Percentiles rank a stretch among this genome's conserved stretches.
Evolutionary conservation across 352 stramenopile genomes (phyloP).

Genomic region (Globisporangium splendens): DNA sequence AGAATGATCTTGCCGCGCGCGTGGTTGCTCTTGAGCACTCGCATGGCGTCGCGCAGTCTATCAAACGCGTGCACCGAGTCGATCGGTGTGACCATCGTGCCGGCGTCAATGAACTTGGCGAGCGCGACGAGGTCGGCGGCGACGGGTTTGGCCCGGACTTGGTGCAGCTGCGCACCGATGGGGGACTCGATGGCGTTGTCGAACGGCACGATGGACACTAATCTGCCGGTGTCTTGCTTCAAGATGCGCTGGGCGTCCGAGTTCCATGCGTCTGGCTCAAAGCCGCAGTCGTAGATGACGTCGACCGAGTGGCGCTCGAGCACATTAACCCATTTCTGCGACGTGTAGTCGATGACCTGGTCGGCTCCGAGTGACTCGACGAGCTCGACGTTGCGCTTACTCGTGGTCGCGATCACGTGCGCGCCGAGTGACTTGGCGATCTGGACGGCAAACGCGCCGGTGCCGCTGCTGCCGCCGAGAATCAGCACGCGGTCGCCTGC

Average conservation of each 20-base stretch:
- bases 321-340: too few species aligned
- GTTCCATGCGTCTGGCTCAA: not conserved
- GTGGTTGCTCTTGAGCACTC: not conserved
- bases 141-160: not conserved
- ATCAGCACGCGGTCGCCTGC: too few species aligned
- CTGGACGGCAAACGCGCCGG: too few species aligned
- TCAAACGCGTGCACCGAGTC: conserved; percentile 4
- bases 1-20: not conserved
- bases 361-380: too few species aligned
- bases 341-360: too few species aligned
- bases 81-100: not conserved
- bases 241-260: not conserved
- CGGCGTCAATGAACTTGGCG: not conserved
- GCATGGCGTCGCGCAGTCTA: not conserved
- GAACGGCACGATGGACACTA: not conserved
- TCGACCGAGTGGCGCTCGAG: not conserved
- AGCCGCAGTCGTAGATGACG: conserved; percentile 3
- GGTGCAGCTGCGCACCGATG: not conserved
- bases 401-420: too few species aligned
- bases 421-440: too few species aligned
- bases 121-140: not conserved
- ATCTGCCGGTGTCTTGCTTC: conserved; percentile 1
- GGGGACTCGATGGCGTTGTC: not conserved
- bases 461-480: too few species aligned
- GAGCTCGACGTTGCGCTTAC: too few species aligned